Conservation (phyloP, 106 monocot species). For the Narthecium ossifragum region DNA sequence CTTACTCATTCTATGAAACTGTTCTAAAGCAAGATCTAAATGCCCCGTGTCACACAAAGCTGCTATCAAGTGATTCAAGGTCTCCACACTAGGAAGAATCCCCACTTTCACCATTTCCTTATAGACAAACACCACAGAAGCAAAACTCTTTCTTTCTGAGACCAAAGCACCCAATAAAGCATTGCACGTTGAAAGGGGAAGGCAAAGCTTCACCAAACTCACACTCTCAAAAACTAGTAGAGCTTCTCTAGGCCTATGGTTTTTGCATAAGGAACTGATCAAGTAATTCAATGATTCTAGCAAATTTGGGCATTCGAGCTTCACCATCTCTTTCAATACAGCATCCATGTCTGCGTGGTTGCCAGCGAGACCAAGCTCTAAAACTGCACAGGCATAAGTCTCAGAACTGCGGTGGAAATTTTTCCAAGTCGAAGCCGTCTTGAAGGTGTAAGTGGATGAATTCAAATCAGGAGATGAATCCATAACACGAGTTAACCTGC, state of each 20-base stretch:
- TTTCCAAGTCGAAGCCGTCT: constrained; percentile 31
- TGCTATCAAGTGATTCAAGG: constrained; percentile 52
- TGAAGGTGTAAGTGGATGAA: constrained; percentile 20
- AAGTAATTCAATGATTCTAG: constrained; percentile 14
- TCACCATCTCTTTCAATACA: constrained; percentile 44
- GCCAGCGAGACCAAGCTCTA: constrained; percentile 21
- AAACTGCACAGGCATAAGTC: constrained; percentile 15
- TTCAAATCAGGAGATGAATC: constrained; percentile 18
- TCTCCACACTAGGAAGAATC: constrained; percentile 48
- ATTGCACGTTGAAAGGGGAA: constrained; percentile 38
- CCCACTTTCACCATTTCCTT: constrained; percentile 75
- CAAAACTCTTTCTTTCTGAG: constrained; percentile 16
- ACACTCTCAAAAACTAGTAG: constrained; percentile 35
- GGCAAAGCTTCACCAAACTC: constrained; percentile 7
- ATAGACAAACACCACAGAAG: constrained; percentile 48
- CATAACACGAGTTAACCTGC: constrained; percentile 14
- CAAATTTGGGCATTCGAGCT: constrained; percentile 10
- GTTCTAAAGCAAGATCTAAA: constrained; percentile 43
- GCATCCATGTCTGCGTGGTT: constrained; percentile 25
- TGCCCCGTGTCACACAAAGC: constrained; percentile 24
- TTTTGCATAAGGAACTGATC: constrained; percentile 23
- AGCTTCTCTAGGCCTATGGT: constrained; percentile 17
- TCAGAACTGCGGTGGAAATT: constrained; percentile 20
- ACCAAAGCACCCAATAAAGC: constrained; percentile 23
- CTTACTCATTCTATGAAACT: constrained; percentile 51